These are phyloP conservation scores for Magnaporthiopsis poae DNA, from an alignment of 2,329 filamentous ascomycete genomes.

Conservation along the genomic window DNA sequence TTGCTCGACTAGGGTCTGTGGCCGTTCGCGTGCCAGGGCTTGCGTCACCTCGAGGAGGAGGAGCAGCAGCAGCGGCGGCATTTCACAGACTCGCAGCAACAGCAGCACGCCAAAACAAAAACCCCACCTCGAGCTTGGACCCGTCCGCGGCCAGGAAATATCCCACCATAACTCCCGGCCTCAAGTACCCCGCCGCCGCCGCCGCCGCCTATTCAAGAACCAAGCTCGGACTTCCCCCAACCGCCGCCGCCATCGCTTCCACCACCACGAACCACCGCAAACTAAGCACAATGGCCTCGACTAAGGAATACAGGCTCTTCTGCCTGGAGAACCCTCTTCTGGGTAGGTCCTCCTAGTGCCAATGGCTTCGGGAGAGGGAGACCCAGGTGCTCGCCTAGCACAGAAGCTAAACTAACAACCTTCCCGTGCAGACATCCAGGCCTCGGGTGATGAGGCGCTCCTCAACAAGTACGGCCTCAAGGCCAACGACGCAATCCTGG, in stretches of 20 bases:
- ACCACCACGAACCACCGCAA: neutral
- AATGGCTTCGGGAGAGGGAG: neutral
- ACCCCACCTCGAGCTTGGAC: neutral
- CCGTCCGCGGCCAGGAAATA: neutral
- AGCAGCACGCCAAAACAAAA: neutral
- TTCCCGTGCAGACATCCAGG: conserved; percentile 68
- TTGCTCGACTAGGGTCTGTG: neutral
- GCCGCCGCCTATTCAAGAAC: neutral
- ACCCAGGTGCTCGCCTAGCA: too few relatives aligned
- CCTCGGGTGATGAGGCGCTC: conserved; percentile 67
- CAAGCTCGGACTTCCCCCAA: neutral
- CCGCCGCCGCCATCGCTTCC: neutral
- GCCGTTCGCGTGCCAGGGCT: neutral
- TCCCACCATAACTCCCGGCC: neutral
- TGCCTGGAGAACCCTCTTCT: conserved; percentile 96
- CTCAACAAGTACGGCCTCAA: conserved; percentile 90
- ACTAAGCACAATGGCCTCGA: conserved; percentile 53
- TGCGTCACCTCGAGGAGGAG: neutral
- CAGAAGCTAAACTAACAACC: neutral
- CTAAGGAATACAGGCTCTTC: conserved; percentile 77
- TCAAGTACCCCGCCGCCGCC: conserved; percentile 5
- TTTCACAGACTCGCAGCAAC: neutral
- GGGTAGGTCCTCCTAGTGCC: conserved; percentile 43
- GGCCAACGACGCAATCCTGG: conserved; percentile 93
- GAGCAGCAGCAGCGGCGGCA: too few relatives aligned